A percentile compares a stretch with the other conserved stretches of the same genome.
Evolutionary conservation across 2,329 filamentous ascomycete genomes (phyloP).

Genomic region (Ophiostoma perfectum): DNA sequence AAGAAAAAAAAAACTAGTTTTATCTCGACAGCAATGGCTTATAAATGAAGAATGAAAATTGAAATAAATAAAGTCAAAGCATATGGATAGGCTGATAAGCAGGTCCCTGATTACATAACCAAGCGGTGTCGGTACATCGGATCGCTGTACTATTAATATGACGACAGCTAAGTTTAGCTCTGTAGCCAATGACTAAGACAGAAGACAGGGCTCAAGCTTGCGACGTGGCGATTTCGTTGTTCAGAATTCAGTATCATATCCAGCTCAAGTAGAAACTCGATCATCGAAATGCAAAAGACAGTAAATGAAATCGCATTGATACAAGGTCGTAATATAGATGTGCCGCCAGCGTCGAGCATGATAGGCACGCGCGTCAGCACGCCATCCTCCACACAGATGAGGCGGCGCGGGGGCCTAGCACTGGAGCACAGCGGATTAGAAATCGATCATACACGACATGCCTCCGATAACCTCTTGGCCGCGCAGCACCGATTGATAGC

Average conservation of each 20-base stretch:
- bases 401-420: slow-evolving; percentile 9
- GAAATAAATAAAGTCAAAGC: background rate
- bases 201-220: too few relatives aligned
- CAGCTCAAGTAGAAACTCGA: background rate
- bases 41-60: background rate
- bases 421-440: slow-evolving; percentile 16
- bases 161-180: background rate
- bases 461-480: background rate
- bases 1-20: background rate
- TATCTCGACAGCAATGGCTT: background rate
- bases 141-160: background rate
- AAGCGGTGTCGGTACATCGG: background rate
- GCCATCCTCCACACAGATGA: slow-evolving; percentile 19
- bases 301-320: background rate
- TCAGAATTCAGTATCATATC: background rate
- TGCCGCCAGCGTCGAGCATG: background rate
- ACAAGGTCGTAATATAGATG: slow-evolving; percentile 6
- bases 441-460: slow-evolving; percentile 9
- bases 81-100: background rate
- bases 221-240: background rate
- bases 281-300: background rate
- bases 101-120: background rate
- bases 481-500: too few relatives aligned
- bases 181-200: too few relatives aligned
- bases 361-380: slow-evolving; percentile 15